Conservation (phyloP, 169 alveolate genomes). For the Plasmodium billcollinsi region DNA sequence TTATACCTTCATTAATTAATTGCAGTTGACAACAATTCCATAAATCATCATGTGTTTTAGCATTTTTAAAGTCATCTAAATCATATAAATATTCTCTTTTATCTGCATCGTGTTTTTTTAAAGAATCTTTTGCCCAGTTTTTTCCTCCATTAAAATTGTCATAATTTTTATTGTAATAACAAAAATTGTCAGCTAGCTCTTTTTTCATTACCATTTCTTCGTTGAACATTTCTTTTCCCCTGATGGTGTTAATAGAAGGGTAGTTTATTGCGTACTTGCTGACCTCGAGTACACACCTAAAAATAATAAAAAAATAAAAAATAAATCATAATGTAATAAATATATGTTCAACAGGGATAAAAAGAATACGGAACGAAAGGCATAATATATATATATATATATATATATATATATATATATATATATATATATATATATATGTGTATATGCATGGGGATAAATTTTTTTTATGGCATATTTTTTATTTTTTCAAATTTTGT, state of each 20-base stretch:
- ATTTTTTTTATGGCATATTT: no score
- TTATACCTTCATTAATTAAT: slow-evolving; percentile 83
- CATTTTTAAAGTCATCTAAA: slow-evolving; percentile 80
- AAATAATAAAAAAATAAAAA: background rate
- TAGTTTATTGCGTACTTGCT: slow-evolving; percentile 26
- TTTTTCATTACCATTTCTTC: slow-evolving; percentile 69
- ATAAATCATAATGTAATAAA: background rate
- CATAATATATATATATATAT: no score
- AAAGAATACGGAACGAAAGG: no score
- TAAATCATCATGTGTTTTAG: slow-evolving; percentile 85
- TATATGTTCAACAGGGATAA: background rate
- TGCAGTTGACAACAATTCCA: slow-evolving; percentile 89
- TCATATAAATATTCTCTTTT: slow-evolving; percentile 80
- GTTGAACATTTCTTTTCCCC: slow-evolving; percentile 48
- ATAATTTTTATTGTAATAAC: slow-evolving; percentile 81
- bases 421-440: no score
- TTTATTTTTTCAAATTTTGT: background rate
- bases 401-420: no score
- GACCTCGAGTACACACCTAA: slow-evolving; percentile 49
- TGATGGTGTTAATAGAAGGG: slow-evolving; percentile 11
- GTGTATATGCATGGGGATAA: no score
- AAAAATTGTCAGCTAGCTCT: slow-evolving; percentile 84
- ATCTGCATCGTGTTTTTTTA: slow-evolving; percentile 82
- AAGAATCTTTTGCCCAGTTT: slow-evolving; percentile 87
- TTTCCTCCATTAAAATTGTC: slow-evolving; percentile 86